These are phyloP conservation scores for Stagonosporopsis rhizophila DNA, from an alignment of 2,329 filamentous ascomycete species.

Conservation along the genomic window DNA sequence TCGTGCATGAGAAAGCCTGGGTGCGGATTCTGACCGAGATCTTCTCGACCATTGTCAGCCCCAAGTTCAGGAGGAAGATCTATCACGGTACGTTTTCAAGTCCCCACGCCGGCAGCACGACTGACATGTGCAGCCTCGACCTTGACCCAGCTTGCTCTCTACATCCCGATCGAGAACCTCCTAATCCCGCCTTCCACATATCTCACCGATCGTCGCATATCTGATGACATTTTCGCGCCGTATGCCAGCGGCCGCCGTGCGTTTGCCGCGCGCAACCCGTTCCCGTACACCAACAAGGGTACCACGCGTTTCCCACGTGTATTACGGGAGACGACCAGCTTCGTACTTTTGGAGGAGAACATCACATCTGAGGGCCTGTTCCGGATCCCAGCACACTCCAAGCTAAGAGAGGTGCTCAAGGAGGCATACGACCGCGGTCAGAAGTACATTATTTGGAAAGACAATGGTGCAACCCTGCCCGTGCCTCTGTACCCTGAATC, in stretches of 20 bases:
- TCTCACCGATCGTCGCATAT: conserved; percentile 60
- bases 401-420: conserved; percentile 58
- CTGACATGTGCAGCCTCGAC: conserved; percentile 53
- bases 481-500: conserved; percentile 42
- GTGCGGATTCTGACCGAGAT: conserved; percentile 63
- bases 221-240: conserved; percentile 56
- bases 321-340: conserved; percentile 60
- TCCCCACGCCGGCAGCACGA: neutral
- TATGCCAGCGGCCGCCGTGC: conserved; percentile 56
- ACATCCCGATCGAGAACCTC: conserved; percentile 60
- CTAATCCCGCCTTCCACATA: conserved; percentile 63
- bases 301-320: conserved; percentile 59
- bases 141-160: conserved; percentile 57
- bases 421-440: conserved; percentile 64
- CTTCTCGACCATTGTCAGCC: conserved; percentile 64
- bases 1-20: conserved; percentile 65
- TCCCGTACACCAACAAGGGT: conserved; percentile 55
- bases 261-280: conserved; percentile 56
- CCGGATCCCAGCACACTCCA: conserved; percentile 59
- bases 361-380: conserved; percentile 61
- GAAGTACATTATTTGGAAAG: conserved; percentile 61
- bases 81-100: conserved; percentile 55
- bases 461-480: conserved; percentile 47
- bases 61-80: conserved; percentile 65
- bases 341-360: conserved; percentile 58